Evolutionary conservation across 116 monocot species (phyloP).

Genomic region (Trichopus zeylanicus): DNA sequence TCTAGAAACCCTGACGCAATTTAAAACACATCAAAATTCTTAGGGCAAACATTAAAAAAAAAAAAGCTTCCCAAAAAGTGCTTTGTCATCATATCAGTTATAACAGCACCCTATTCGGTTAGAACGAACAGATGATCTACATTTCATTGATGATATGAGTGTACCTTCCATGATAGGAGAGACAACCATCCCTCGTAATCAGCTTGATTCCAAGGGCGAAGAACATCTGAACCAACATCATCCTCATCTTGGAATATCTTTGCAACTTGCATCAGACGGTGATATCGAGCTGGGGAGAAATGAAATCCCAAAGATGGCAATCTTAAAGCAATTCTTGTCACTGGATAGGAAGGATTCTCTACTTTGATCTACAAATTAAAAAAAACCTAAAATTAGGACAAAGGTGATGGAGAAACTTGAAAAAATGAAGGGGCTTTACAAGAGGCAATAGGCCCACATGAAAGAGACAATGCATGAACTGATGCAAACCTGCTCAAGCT

Average conservation of each 20-base stretch:
- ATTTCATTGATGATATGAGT: too few species aligned
- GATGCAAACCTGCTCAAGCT: slow-evolving; percentile 77
- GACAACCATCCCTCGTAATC: slow-evolving; percentile 93
- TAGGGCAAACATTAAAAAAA: too few species aligned
- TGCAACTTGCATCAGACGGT: slow-evolving; percentile 73
- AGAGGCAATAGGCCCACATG: background rate
- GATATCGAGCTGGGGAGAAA: slow-evolving; percentile 96
- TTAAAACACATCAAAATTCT: too few species aligned
- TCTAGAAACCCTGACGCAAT: too few species aligned
- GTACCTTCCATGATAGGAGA: slow-evolving; percentile 95
- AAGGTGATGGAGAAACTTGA: background rate
- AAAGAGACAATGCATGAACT: slow-evolving; percentile 1
- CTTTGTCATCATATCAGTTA: too few species aligned
- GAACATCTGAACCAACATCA: slow-evolving; percentile 15
- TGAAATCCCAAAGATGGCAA: slow-evolving; percentile 88
- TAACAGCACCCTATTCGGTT: too few species aligned
- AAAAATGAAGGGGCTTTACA: background rate
- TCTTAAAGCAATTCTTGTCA: slow-evolving; percentile 69
- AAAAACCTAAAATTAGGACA: slow-evolving; percentile 2
- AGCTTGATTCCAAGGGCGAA: slow-evolving; percentile 65
- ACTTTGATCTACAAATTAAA: slow-evolving; percentile 48
- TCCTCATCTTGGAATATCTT: slow-evolving; percentile 75
- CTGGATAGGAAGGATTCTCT: slow-evolving; percentile 65
- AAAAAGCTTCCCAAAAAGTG: too few species aligned
- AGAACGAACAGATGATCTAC: too few species aligned